Conservation (phyloP, 2,329 filamentous ascomycete genomes). For the Purpureocillium takamizusanense region DNA sequence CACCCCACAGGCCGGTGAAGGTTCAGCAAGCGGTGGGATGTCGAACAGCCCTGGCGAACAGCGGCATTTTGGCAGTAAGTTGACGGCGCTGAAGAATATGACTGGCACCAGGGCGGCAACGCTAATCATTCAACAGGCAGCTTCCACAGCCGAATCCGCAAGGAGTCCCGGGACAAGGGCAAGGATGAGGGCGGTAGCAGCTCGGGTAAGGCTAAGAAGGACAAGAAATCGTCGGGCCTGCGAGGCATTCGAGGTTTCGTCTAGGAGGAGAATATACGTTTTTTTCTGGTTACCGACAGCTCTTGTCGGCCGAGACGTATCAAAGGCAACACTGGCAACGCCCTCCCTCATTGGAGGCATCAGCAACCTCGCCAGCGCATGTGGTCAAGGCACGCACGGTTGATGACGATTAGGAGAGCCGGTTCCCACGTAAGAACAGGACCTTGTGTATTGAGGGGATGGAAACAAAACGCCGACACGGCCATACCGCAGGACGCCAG, state of each 20-base stretch:
- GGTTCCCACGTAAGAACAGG: no score
- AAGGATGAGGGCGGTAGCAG: constrained; percentile 28
- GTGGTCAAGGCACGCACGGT: no score
- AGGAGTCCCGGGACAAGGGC: constrained; percentile 39
- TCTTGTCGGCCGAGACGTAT: no score
- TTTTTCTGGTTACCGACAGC: no score
- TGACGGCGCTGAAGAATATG: constrained; percentile 7
- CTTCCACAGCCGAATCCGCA: constrained; percentile 36
- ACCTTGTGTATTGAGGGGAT: no score
- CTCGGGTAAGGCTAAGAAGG: constrained; percentile 20
- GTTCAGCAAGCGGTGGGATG: constrained; percentile 14
- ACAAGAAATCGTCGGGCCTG: constrained; percentile 27
- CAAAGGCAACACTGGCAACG: no score
- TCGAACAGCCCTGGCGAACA: constrained; percentile 25
- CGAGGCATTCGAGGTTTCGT: constrained; percentile 32
- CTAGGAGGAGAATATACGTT: no score
- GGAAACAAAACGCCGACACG: no score
- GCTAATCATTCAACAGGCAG: constrained; percentile 27
- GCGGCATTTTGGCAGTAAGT: constrained; percentile 37
- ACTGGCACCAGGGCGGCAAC: constrained; percentile 8
- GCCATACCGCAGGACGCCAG: no score
- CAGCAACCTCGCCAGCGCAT: no score
- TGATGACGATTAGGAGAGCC: no score
- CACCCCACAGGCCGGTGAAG: constrained; percentile 20
- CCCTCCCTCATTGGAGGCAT: no score